These are phyloP conservation scores for Colletotrichum tofieldiae DNA, from an alignment of 2,329 filamentous ascomycete species.

Conservation along the genomic window DNA sequence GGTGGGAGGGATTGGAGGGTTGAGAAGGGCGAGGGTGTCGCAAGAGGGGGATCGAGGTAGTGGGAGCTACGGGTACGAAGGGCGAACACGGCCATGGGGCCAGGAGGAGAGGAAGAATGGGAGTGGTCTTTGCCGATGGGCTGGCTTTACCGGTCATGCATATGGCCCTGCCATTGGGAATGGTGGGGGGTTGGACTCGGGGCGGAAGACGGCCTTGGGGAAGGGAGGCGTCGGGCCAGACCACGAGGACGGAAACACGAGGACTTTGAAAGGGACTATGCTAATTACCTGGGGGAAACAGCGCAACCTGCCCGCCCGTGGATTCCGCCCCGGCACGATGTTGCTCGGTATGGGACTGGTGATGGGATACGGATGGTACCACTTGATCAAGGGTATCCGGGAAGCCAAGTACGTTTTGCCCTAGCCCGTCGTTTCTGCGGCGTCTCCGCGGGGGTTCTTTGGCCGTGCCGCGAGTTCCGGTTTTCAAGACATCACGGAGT, in stretches of 20 bases:
- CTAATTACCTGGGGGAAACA: slow-evolving; percentile 55
- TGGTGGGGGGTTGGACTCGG: background rate
- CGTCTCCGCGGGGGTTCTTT: too few relatives aligned
- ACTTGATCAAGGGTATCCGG: slow-evolving; percentile 84
- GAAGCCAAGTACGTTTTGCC: slow-evolving; percentile 85
- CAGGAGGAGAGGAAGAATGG: background rate
- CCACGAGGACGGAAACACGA: background rate
- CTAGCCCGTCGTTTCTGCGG: background rate
- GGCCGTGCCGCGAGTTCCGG: background rate
- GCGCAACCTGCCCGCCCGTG: slow-evolving; percentile 93
- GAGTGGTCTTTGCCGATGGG: background rate
- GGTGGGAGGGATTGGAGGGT: background rate
- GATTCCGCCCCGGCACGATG: slow-evolving; percentile 88
- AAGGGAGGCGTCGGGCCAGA: background rate
- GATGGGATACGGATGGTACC: slow-evolving; percentile 94
- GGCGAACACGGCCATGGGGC: too few relatives aligned
- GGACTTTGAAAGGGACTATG: slow-evolving; percentile 9
- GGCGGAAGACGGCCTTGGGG: background rate
- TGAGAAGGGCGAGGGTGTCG: too few relatives aligned
- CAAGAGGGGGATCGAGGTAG: background rate
- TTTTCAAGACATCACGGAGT: background rate
- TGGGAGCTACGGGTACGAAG: too few relatives aligned
- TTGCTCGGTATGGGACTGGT: slow-evolving; percentile 83
- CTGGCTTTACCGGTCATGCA: background rate
- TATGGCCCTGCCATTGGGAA: background rate